Evolutionary conservation across 2,329 filamentous ascomycete genomes (phyloP).

Genomic region (Xylariaceae sp.): DNA sequence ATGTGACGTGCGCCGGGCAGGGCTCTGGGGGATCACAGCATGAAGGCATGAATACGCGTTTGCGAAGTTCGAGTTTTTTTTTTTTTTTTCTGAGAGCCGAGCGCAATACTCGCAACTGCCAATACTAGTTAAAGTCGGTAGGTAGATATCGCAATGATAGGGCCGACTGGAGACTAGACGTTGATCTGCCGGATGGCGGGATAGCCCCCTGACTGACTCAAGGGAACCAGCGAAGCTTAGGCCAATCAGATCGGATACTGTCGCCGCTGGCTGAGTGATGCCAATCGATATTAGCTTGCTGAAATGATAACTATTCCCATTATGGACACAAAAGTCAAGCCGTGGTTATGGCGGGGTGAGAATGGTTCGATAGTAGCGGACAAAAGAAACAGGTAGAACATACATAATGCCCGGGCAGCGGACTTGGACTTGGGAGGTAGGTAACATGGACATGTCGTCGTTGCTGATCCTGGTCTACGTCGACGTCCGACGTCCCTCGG

Average conservation of each 20-base stretch:
- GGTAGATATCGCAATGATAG: slow-evolving; percentile 9
- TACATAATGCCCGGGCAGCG: background rate
- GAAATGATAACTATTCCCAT: slow-evolving; percentile 5
- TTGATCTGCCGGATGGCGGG: slow-evolving; percentile 18
- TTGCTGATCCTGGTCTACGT: slow-evolving; percentile 10
- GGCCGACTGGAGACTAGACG: slow-evolving; percentile 10
- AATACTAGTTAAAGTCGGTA: background rate
- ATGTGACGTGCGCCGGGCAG: slow-evolving; percentile 18
- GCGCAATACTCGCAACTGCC: background rate
- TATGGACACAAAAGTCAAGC: slow-evolving; percentile 1
- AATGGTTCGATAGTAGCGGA: slow-evolving; percentile 20
- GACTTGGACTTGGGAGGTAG: background rate
- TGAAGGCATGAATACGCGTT: slow-evolving; percentile 6
- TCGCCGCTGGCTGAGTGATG: slow-evolving; percentile 11
- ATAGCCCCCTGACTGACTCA: slow-evolving; percentile 6
- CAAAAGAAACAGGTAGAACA: slow-evolving; percentile 14
- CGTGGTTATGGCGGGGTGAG: slow-evolving; percentile 13
- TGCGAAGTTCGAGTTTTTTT: background rate
- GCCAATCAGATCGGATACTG: slow-evolving; percentile 13
- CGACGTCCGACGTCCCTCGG: slow-evolving; percentile 1
- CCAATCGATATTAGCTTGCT: slow-evolving; percentile 13
- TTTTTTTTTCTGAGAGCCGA: background rate
- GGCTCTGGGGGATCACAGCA: slow-evolving; percentile 16
- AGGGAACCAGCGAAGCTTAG: slow-evolving; percentile 5
- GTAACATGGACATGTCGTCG: slow-evolving; percentile 4